Evolutionary conservation across 495 filamentous ascomycete species (phyloP).

Genomic region (Tricharina praecox): DNA sequence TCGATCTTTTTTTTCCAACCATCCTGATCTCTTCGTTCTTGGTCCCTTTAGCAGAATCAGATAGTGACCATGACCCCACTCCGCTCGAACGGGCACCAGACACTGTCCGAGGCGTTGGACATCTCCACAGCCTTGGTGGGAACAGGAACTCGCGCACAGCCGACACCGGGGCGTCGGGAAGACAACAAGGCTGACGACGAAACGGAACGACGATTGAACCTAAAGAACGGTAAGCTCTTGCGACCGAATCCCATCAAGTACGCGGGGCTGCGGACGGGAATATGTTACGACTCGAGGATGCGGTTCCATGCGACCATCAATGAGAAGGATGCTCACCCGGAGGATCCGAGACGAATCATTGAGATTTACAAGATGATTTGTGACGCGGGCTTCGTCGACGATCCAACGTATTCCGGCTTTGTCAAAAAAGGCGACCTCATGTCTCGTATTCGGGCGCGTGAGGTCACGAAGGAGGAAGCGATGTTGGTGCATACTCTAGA

Average conservation of each 20-base stretch:
- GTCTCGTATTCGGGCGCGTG: constrained; percentile 55
- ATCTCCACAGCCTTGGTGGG: too few species aligned
- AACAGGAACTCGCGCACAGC: too few species aligned
- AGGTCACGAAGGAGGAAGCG: constrained; percentile 61
- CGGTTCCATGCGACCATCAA: constrained; percentile 73
- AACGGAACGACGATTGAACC: too few species aligned
- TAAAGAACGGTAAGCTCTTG: too few species aligned
- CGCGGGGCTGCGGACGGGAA: constrained; percentile 43
- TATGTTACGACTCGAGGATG: constrained; percentile 88
- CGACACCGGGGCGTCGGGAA: too few species aligned
- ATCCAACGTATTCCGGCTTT: constrained; percentile 33
- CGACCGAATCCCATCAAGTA: constrained; percentile 9
- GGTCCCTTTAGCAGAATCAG: too few species aligned
- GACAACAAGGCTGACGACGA: too few species aligned
- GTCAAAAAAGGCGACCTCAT: constrained; percentile 42
- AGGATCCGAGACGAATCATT: constrained; percentile 79
- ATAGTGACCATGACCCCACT: too few species aligned
- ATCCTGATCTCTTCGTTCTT: too few species aligned
- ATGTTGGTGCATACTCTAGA: constrained; percentile 52
- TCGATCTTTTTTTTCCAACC: too few species aligned
- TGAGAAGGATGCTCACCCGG: constrained; percentile 63
- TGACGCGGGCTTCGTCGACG: constrained; percentile 54
- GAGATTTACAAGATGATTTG: constrained; percentile 77
- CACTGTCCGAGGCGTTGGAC: too few species aligned
- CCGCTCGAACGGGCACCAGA: too few species aligned